These are phyloP conservation scores for Peribolospora baueri DNA, from an alignment of 768 basidiomycete species.

Conservation along the genomic window DNA sequence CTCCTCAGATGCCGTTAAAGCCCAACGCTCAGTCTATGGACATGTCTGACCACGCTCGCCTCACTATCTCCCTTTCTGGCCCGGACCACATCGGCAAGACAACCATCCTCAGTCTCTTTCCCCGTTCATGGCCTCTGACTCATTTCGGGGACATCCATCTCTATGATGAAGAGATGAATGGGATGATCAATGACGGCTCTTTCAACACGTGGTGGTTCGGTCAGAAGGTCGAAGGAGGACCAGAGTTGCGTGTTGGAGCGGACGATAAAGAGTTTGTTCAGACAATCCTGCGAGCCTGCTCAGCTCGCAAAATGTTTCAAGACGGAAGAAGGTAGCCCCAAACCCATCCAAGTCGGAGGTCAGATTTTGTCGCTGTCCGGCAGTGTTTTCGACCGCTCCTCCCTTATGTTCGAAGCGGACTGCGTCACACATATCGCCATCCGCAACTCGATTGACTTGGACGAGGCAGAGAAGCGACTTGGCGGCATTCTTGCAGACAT, in stretches of 20 bases:
- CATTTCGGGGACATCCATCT: neutral
- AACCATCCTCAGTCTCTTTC: neutral
- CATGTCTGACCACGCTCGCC: neutral
- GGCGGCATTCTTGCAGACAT: neutral
- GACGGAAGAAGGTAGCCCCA: neutral
- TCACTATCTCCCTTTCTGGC: neutral
- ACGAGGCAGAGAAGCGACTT: neutral
- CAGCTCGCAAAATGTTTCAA: neutral
- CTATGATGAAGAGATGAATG: neutral
- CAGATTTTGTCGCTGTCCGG: neutral
- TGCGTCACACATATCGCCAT: neutral
- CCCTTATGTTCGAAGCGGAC: neutral
- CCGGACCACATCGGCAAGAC: neutral
- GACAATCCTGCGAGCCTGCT: neutral
- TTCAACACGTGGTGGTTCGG: neutral
- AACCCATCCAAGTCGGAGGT: neutral
- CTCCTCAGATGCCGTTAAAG: no score
- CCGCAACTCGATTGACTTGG: neutral
- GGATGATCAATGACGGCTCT: neutral
- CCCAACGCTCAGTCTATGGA: no score
- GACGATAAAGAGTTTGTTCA: neutral
- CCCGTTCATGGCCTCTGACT: neutral
- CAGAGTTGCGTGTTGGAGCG: no score
- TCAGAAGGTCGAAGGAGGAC: no score
- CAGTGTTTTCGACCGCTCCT: neutral